Percentiles rank a stretch among this genome's conserved stretches.
Evolutionary conservation across 257 asterid species (phyloP).

Genomic region (Oldenlandia corymbosa): DNA sequence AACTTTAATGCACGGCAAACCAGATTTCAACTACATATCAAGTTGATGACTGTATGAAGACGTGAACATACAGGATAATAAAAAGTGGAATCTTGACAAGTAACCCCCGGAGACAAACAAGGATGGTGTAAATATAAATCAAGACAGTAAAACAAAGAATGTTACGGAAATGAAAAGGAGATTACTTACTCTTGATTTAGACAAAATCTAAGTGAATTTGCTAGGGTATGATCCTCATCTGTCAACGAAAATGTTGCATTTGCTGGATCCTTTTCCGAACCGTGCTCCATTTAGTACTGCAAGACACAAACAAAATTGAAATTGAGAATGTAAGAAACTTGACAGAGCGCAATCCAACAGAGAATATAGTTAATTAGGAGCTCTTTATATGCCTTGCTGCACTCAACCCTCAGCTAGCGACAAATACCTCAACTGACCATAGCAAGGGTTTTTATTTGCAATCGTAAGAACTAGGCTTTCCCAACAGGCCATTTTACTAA

Average conservation of each 20-base stretch:
- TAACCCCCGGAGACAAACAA: neutral
- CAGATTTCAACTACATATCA: neutral
- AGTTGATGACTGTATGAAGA: neutral
- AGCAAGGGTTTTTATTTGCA: no score
- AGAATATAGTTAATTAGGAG: no score
- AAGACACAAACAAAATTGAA: neutral
- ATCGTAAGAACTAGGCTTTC: no score
- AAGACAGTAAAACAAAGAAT: neutral
- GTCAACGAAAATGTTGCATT: constrained; percentile 71
- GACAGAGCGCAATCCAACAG: neutral
- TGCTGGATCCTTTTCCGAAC: constrained; percentile 52
- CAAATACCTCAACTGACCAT: no score
- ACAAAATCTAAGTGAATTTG: constrained; percentile 68
- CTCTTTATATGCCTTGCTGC: no score
- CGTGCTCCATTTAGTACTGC: constrained; percentile 60
- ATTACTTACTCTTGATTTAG: constrained; percentile 82
- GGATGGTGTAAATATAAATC: neutral
- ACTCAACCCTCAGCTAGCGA: no score
- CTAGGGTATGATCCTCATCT: constrained; percentile 86
- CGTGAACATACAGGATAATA: neutral
- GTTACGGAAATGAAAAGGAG: neutral
- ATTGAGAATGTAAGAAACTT: neutral
- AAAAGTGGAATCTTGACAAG: neutral
- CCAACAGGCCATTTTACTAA: no score
- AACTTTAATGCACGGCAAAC: neutral